Base-by-base conservation (phyloP, 768 basidiomycete species). In the Tulasnella sp. region DNA sequence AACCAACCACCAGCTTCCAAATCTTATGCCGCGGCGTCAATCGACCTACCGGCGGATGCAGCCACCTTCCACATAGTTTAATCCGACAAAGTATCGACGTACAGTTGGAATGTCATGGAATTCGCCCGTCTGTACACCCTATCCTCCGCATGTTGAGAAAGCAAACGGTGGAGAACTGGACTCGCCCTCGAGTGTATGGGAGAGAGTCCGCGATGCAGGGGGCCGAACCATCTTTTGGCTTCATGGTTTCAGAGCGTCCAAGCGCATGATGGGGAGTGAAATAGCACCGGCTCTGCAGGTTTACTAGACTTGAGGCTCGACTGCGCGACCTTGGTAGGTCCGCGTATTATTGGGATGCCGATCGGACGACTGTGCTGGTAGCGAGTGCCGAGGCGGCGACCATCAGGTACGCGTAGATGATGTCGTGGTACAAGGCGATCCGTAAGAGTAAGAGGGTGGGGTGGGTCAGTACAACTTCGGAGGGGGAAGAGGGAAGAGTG, bases 311-410 rank as follows among this genome's bases (percentile, higher is more conserved):
- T n/a, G n/a, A n/a, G n/a, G n/a, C n/a, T n/a, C n/a, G n/a, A n/a
- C n/a, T n/a, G n/a, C n/a, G n/a, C n/a, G n/a, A n/a, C n/a, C n/a
- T n/a, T n/a, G n/a, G n/a, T n/a, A n/a, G n/a, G n/a, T n/a, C n/a
- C n/a, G n/a, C n/a, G n/a, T n/a, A n/a, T n/a, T n/a, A n/a, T n/a
- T n/a, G n/a, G 58, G 79, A 76, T 5, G 74, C 38, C 36, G 81
- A 81, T n/a, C 83, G 81, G 19, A 80, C 81, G 73, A 85, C 83
- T 82, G 76, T 84, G 39, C 82, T 84, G 5, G 84, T 83, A 0
- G 87, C 85, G 5, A 87, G 81, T n/a, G 86, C 86, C 21, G 84
- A 84, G 39, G 87, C 86, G 21, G 86, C 86, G 4, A 84, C 84
- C 81, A 83, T 85, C 10, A 86, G 83, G 80, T 86, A 86, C 21